Base-by-base conservation (phyloP, 1,284 basidiomycete species). In the Cryptococcus sp. region DNA sequence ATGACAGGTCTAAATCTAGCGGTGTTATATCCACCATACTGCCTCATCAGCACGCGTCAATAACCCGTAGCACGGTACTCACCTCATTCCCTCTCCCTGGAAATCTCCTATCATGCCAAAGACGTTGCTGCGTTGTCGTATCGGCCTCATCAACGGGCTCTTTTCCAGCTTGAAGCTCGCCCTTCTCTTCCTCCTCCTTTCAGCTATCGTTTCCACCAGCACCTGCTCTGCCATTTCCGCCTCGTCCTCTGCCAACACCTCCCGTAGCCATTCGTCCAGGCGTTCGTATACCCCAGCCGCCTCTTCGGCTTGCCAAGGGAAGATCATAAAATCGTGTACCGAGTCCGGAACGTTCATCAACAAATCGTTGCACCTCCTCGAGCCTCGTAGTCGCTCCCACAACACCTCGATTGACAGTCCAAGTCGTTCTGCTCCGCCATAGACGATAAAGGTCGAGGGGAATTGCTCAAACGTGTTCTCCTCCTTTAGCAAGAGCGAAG, bases 291-390 rank as follows among this genome's bases (percentile, higher is more conserved):
- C 56, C 5, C 31, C 43, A 1, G 59, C 56, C 7, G 67, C 54
- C 51, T 72, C 68, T 40, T 58, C 58, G 5, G 57, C 59, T 49
- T 65, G 64, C 62, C 64, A 67, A 3, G 65, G 65, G 46, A 72
- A 72, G 34, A 70, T 68, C 53, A 62, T 55, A 45, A 70, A 70
- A 47, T 70, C 69, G 50, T 72, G 69, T 3, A 70, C 64, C 2
- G 59, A 58, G 40, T 70, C 66, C 5, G 53, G 47, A 6, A 53
- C 48, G 4, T 49, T 45, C 24, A 64, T 41, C 14, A 66, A 48
- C 12, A 44, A 42, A 50, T 71, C 68, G 5, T 43, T 23, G 2
- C 33, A 22, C 7, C 45, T 26, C n/a, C 65, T 50, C 12, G 56
- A 50, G 2, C 50, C 44, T 42, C 57, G 50, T 28, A 71, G 43